Conservation (phyloP, 176 grass and related monocot species). For the Puya raimondii region DNA sequence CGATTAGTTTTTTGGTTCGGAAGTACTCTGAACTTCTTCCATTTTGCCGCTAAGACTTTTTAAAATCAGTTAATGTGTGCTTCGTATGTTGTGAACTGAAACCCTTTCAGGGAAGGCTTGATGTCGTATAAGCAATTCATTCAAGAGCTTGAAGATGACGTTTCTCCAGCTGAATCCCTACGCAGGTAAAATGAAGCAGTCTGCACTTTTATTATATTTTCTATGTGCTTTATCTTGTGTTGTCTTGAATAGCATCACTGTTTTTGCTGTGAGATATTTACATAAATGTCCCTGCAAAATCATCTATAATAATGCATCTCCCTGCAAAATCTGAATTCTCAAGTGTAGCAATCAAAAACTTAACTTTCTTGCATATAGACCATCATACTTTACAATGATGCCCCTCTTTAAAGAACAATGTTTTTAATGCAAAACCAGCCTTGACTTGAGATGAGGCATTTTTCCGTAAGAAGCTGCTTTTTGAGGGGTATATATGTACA, state of each 20-base stretch:
- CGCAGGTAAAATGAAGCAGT: constrained; percentile 34
- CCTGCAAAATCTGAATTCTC: too few relatives aligned
- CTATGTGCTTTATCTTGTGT: too few relatives aligned
- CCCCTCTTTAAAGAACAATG: too few relatives aligned
- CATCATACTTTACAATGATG: too few relatives aligned
- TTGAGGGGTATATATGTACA: too few relatives aligned
- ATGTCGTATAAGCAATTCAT: constrained; percentile 99
- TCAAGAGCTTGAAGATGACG: constrained; percentile 97
- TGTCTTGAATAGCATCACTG: background rate
- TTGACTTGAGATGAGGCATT: too few relatives aligned
- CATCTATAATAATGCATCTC: too few relatives aligned
- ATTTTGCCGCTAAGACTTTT: background rate
- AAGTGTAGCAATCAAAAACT: too few relatives aligned
- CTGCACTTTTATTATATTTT: too few relatives aligned
- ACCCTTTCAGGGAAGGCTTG: constrained; percentile 78
- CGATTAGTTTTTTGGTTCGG: background rate
- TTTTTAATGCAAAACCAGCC: too few relatives aligned
- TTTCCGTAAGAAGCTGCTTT: too few relatives aligned
- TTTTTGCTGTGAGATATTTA: constrained; percentile 15
- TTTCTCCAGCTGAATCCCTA: constrained; percentile 92
- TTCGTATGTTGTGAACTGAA: background rate
- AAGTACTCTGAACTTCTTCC: background rate
- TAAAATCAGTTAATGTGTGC: background rate
- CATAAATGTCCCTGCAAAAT: background rate
- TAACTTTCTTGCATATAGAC: too few relatives aligned